Base-by-base conservation (phyloP, 108 stramenopile species). In the Cyclostephanos tholiformis region DNA sequence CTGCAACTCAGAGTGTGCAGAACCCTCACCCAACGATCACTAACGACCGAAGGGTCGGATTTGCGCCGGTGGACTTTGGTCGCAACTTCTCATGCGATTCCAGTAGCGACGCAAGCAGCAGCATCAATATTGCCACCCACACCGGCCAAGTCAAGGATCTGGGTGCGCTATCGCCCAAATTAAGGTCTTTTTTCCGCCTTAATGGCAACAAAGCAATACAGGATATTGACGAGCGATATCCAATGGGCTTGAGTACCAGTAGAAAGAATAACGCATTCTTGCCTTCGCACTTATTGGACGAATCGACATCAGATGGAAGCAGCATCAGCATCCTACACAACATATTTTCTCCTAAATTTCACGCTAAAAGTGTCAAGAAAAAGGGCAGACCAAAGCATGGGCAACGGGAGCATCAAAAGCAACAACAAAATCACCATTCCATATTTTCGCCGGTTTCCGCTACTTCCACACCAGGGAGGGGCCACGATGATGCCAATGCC, bases 281-380 rank as follows among this genome's bases (percentile, higher is more conserved):
- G 59, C 11, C 59, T 0, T 38, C 35, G 32, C 59, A 35, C 1
- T 36, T 38, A 36, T 17, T 60, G 30, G 59, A 29, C n/a, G 59
- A 60, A 36, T 35, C 59, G 30, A 16, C 44, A 46, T 46, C 13
- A 2, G 30, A 29, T 36, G 30, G 30, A 7, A 60, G 30, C 30
- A 60, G 59, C 19, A 23, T 60, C n/a, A 36, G 30, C 27, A 29
- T 60, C 59, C 13, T 60, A 7, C 59, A 60, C 32, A 35, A 27
- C 53, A 55, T 55, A 55, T 55, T 55, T 55, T 55, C 53, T 55
- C 53, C 53, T 13, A 55, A 55, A 55, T 55, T 55, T 55, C 53
- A 55, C 26, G 53, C 53, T 1, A 23, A 55, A 20, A 55, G 53
- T 13, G 53, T 23, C 53, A 55, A 55, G 14, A 55, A 55, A 20